Percentiles rank a stretch among this genome's conserved stretches.
Conservation (phyloP, 169 alveolate species). For the Eimeria mitis region DNA sequence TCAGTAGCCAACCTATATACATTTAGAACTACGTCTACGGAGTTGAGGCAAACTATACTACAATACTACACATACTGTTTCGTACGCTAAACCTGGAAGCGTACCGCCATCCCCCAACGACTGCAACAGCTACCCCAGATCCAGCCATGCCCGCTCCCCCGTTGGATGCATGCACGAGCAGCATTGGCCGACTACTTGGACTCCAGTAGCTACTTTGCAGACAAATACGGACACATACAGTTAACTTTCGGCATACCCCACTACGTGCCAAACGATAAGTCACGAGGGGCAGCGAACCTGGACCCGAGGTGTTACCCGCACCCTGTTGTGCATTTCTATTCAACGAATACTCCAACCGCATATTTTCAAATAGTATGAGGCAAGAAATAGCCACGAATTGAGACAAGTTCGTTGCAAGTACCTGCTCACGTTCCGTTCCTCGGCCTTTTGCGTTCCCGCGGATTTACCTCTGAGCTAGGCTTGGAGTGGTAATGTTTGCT, state of each 20-base stretch:
- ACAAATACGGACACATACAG: not conserved
- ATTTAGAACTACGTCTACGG: not conserved
- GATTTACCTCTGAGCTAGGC: not conserved
- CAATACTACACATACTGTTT: not conserved
- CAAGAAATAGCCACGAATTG: not conserved
- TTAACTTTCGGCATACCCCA: not conserved
- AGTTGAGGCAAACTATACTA: not conserved
- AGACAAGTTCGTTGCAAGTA: not conserved
- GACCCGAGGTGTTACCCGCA: not conserved
- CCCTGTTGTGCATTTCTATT: not conserved
- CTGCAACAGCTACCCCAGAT: not conserved
- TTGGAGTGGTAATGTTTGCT: not conserved
- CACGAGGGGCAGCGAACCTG: not conserved
- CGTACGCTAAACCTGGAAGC: too few relatives aligned
- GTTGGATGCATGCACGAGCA: not conserved
- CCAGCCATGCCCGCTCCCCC: not conserved
- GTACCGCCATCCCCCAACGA: not conserved
- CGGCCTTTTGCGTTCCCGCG: not conserved
- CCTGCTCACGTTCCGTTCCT: not conserved
- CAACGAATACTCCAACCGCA: not conserved
- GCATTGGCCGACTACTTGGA: not conserved
- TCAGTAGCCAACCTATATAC: not conserved
- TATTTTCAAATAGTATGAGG: not conserved
- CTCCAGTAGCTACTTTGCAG: not conserved
- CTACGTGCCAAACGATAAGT: not conserved